These are phyloP conservation scores for Platanus orientalis DNA, from an alignment of 164 flowering plant genomes.

Conservation along the genomic window DNA sequence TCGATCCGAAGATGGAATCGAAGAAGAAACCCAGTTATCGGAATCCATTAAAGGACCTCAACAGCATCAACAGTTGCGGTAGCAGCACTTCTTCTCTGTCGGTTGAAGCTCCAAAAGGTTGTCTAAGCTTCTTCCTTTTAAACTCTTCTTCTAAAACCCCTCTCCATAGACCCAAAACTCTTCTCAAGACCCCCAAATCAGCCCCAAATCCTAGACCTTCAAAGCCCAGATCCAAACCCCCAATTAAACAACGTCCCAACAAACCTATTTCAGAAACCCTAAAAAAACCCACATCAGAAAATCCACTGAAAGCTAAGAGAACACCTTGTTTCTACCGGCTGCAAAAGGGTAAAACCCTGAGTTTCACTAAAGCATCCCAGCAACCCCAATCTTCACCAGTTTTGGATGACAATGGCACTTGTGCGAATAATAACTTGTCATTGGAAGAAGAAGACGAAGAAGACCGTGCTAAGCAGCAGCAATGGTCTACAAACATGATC, in stretches of 20 bases:
- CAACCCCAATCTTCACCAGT: slow-evolving; percentile 15
- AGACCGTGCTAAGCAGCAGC: slow-evolving; percentile 1
- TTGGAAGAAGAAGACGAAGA: slow-evolving; percentile 4
- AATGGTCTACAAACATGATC: background rate
- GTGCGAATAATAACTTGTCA: slow-evolving; percentile 2
- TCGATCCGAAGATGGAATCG: background rate
- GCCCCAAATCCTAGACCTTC: slow-evolving; percentile 23
- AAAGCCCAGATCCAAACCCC: slow-evolving; percentile 21
- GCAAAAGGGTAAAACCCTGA: slow-evolving; percentile 30
- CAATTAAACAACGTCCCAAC: slow-evolving; percentile 11
- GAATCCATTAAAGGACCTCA: slow-evolving; percentile 49
- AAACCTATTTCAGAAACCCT: slow-evolving; percentile 14
- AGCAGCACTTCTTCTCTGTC: slow-evolving; percentile 30
- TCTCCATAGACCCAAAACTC: slow-evolving; percentile 16
- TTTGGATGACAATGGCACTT: slow-evolving; percentile 10
- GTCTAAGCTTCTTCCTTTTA: slow-evolving; percentile 49
- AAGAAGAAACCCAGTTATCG: slow-evolving; percentile 21
- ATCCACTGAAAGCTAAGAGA: slow-evolving; percentile 15
- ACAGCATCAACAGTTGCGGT: slow-evolving; percentile 15
- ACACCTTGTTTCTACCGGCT: slow-evolving; percentile 13
- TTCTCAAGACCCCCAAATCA: slow-evolving; percentile 41
- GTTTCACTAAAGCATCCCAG: slow-evolving; percentile 8
- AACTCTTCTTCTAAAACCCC: slow-evolving; percentile 30
- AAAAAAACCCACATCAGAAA: slow-evolving; percentile 16
- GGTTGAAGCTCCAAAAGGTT: slow-evolving; percentile 48